Conservation (phyloP, 2,329 filamentous ascomycete genomes). For the Diaporthe capsici region DNA sequence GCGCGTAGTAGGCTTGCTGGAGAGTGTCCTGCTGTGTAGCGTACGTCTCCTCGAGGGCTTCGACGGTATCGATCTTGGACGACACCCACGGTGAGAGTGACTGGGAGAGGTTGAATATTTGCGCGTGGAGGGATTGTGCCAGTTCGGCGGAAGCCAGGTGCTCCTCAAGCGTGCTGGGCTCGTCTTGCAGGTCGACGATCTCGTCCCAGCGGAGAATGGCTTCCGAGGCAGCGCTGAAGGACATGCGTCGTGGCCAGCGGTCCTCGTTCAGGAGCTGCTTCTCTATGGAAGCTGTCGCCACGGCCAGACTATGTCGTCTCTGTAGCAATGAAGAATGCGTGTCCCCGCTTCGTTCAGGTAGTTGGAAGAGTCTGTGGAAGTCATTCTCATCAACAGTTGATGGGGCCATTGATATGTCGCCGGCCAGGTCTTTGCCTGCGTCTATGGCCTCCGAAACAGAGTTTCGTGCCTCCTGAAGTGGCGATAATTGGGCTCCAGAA, state of each 20-base stretch:
- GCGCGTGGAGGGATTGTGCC: slow-evolving; percentile 67
- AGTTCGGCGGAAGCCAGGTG: slow-evolving; percentile 63
- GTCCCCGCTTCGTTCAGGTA: slow-evolving; percentile 61
- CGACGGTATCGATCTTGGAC: slow-evolving; percentile 68
- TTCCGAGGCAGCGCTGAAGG: slow-evolving; percentile 82
- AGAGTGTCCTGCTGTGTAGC: slow-evolving; percentile 76
- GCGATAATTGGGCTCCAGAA: slow-evolving; percentile 26
- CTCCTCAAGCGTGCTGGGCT: slow-evolving; percentile 47
- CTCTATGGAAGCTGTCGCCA: slow-evolving; percentile 49
- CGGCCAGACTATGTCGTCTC: slow-evolving; percentile 72
- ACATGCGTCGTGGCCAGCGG: slow-evolving; percentile 79
- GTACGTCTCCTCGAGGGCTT: slow-evolving; percentile 72
- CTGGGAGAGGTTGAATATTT: slow-evolving; percentile 65
- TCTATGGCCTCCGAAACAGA: slow-evolving; percentile 52
- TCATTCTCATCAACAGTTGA: slow-evolving; percentile 73
- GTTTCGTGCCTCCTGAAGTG: slow-evolving; percentile 45
- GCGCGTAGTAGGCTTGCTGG: slow-evolving; percentile 76
- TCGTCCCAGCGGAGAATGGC: slow-evolving; percentile 78
- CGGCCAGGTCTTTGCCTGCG: slow-evolving; percentile 58
- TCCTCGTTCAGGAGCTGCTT: slow-evolving; percentile 64
- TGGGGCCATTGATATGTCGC: slow-evolving; percentile 68
- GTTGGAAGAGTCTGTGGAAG: slow-evolving; percentile 66
- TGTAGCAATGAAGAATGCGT: slow-evolving; percentile 65
- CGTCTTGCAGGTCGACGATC: slow-evolving; percentile 56
- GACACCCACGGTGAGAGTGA: slow-evolving; percentile 74